Evolutionary conservation across 352 stramenopile genomes (phyloP).

Genomic region (Phytopythium aichiense): DNA sequence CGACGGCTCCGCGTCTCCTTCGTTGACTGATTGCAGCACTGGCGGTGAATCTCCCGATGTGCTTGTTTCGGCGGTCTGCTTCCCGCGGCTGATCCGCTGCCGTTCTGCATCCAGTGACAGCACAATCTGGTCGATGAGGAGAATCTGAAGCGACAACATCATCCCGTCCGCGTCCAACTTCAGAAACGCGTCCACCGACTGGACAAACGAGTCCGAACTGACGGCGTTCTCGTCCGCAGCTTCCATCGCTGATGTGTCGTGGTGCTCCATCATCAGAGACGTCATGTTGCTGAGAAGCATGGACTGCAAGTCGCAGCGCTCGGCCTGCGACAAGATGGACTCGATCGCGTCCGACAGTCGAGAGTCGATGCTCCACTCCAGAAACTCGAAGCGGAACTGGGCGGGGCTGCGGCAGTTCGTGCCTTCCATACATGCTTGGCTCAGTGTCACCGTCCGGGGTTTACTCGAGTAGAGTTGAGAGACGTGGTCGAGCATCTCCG

Average conservation of each 20-base stretch:
- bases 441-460: slow-evolving; percentile 62
- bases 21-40: background rate
- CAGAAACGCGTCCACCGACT: slow-evolving; percentile 55
- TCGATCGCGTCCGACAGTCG: slow-evolving; percentile 60
- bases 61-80: slow-evolving; percentile 16
- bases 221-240: background rate
- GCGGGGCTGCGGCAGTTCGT: slow-evolving; percentile 62
- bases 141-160: slow-evolving; percentile 76
- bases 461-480: slow-evolving; percentile 78
- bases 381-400: slow-evolving; percentile 77
- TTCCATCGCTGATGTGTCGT: slow-evolving; percentile 9
- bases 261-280: slow-evolving; percentile 36
- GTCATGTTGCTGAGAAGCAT: slow-evolving; percentile 57
- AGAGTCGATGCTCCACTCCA: slow-evolving; percentile 78
- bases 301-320: slow-evolving; percentile 68
- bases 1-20: slow-evolving; percentile 12
- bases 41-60: background rate
- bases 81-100: slow-evolving; percentile 34
- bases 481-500: slow-evolving; percentile 71
- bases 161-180: slow-evolving; percentile 58
- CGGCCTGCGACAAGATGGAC: slow-evolving; percentile 56
- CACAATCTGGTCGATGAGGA: slow-evolving; percentile 81
- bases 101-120: slow-evolving; percentile 48
- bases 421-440: slow-evolving; percentile 61
- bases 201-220: slow-evolving; percentile 7